Evolutionary conservation across 2,329 filamentous ascomycete genomes (phyloP), one percentile per base, ranked within the genome.

Genomic region (Aspergillus terreus): DNA sequence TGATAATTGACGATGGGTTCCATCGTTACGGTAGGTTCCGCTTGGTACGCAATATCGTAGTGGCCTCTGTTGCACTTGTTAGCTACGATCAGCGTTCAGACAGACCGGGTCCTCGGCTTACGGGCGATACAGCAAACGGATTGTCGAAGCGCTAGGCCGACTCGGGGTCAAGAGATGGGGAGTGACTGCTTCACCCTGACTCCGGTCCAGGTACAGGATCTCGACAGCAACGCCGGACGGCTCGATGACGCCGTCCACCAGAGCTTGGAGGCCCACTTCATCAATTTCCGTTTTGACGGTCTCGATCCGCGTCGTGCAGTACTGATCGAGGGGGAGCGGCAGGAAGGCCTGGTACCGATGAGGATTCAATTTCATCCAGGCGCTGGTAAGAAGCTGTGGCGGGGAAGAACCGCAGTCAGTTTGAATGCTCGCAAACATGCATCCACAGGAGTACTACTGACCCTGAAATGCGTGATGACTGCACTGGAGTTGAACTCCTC

Each of bases 31-130:
- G 60, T 59, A 32, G 63, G 61, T 58, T 81, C 80, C 25, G 79
- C 76, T 66, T 83, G 85, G 76, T 99, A 99, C 32, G 97, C 80
- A 55, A 99, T 85, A 70, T 97, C 94, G 71, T 97, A 99, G 72
- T 97, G 94, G 54, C 90, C 90, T 40, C 82, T 85, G 58, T 17
- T 46, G 41, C 44, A n/a, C 15, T 27, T 21, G 54, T 66, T 59
- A 71, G 64, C 47, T 12, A 36, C 46, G 32, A 14, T 42, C 2
- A 6, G 4, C n/a, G n/a, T 42, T 9, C 14, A 17, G n/a, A 15
- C 4, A 44, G 11, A 7, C 19, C 6, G 23, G 12, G 7, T 30
- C n/a, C 25, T 38, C 25, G 25, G 70, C 82, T 74, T 67, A 85
- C 82, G 84, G 84, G 63, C 84, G 76, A 63, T 87, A 87, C 21